Conservation (phyloP, 192 early-diverging fungal species). For the Rhizophagus clarus region DNA sequence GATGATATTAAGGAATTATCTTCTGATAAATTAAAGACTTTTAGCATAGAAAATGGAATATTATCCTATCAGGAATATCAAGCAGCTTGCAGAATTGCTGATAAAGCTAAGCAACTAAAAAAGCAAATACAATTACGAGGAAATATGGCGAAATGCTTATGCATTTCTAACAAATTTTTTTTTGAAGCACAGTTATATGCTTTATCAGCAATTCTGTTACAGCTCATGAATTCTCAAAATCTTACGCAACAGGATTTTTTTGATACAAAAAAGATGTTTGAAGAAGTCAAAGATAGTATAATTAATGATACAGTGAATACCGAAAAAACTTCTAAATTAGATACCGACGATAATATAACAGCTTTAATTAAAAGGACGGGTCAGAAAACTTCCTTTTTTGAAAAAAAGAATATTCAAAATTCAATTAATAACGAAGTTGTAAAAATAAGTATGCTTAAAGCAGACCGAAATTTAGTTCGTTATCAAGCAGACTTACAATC, state of each 20-base stretch:
- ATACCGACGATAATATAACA: neutral
- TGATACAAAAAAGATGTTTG: conserved; percentile 4
- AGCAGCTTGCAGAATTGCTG: conserved; percentile 5
- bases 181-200: conserved; percentile 1
- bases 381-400: neutral
- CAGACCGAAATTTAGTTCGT: neutral
- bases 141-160: conserved; percentile 1
- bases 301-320: neutral
- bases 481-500: neutral
- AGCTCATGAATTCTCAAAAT: neutral
- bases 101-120: conserved; percentile 5
- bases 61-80: neutral
- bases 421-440: neutral
- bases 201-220: neutral
- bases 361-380: neutral
- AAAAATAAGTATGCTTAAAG: neutral
- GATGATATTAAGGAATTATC: neutral
- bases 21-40: neutral
- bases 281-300: neutral
- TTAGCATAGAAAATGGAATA: neutral
- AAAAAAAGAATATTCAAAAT: neutral
- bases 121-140: neutral
- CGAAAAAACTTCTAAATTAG: neutral
- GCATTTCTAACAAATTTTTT: neutral
- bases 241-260: neutral